Conservation (phyloP, 2,329 filamentous ascomycete genomes). For the Pestalotiopsis sp. region DNA sequence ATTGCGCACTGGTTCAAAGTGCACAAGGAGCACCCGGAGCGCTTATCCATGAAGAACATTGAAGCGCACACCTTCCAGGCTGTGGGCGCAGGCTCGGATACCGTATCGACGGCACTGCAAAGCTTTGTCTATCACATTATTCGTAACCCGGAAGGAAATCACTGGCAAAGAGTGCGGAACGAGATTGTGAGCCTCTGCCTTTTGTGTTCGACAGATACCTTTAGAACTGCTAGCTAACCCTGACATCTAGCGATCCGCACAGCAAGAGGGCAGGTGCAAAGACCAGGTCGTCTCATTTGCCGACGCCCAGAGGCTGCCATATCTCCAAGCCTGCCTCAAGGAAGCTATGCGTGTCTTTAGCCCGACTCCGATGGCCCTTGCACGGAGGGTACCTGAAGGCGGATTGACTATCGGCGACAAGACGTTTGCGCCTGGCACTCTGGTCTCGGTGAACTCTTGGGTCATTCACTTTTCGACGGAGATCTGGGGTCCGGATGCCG, state of each 20-base stretch:
- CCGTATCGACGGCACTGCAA: slow-evolving; percentile 24
- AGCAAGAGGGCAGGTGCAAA: slow-evolving; percentile 14
- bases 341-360: slow-evolving; percentile 32
- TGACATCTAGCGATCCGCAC: slow-evolving; percentile 14
- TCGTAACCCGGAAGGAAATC: slow-evolving; percentile 20
- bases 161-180: slow-evolving; percentile 13
- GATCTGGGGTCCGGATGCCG: slow-evolving; percentile 24
- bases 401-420: slow-evolving; percentile 29
- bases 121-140: slow-evolving; percentile 29
- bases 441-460: slow-evolving; percentile 25
- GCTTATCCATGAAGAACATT: slow-evolving; percentile 23
- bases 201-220: neutral
- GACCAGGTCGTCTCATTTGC: slow-evolving; percentile 22
- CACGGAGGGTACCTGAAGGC: slow-evolving; percentile 26
- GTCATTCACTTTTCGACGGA: slow-evolving; percentile 29
- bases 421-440: slow-evolving; percentile 29
- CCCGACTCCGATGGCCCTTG: slow-evolving; percentile 29
- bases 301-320: slow-evolving; percentile 32
- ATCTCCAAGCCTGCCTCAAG: slow-evolving; percentile 36
- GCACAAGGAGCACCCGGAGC: slow-evolving; percentile 17
- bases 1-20: slow-evolving; percentile 21
- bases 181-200: slow-evolving; percentile 21
- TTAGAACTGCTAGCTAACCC: neutral
- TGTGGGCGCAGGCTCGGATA: slow-evolving; percentile 25
- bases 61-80: slow-evolving; percentile 19